Conservation (phyloP, 2,329 filamentous ascomycete genomes). For the Nannizziopsis arthrosporioides region DNA sequence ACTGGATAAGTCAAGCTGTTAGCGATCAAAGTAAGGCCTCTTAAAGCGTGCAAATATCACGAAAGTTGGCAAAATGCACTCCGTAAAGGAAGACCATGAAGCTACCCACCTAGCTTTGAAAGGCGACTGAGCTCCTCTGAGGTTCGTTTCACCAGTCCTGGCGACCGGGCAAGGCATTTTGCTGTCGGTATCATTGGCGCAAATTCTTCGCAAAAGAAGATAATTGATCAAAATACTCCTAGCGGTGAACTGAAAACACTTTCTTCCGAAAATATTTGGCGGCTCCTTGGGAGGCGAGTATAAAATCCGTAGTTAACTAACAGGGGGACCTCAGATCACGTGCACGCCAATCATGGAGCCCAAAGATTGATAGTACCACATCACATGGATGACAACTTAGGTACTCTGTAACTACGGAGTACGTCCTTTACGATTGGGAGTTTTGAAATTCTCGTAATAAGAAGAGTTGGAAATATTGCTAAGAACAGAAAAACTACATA, state of each 20-base stretch:
- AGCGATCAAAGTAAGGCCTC: constrained; percentile 1
- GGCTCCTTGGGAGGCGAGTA: no score
- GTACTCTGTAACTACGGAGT: no score
- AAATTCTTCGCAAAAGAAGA: neutral
- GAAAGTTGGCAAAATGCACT: neutral
- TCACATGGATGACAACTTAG: no score
- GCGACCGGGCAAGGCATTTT: constrained; percentile 28
- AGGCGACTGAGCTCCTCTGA: constrained; percentile 48
- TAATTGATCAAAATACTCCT: neutral
- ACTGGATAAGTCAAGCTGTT: constrained; percentile 20
- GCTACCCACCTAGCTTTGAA: constrained; percentile 41
- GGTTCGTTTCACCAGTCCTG: constrained; percentile 47
- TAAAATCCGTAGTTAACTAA: no score
- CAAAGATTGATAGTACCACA: no score
- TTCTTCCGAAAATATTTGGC: neutral
- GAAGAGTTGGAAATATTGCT: no score
- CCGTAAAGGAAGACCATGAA: neutral
- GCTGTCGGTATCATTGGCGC: constrained; percentile 29
- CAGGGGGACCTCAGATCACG: no score
- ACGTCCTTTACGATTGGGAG: no score
- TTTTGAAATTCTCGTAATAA: no score
- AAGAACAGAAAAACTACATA: no score
- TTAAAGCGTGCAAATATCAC: neutral
- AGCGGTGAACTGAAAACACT: neutral
- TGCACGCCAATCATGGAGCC: no score